Conservation (phyloP, 2,329 filamentous ascomycete genomes). For the Macrophomina pseudophaseolina region DNA sequence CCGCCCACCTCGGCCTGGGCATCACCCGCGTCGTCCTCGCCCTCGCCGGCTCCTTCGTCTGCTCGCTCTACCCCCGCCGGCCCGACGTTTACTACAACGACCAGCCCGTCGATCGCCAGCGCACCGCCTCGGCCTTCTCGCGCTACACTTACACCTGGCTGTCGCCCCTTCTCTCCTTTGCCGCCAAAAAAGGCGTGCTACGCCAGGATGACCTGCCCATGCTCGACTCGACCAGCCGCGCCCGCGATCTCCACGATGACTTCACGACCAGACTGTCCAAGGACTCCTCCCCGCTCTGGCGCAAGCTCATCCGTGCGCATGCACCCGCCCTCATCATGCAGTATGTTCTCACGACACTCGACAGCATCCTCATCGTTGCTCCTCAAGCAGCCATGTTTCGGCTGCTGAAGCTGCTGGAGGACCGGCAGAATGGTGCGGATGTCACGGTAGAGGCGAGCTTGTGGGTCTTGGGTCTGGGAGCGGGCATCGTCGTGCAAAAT, state of each 20-base stretch:
- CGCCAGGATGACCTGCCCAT: conserved; percentile 26
- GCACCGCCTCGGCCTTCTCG: conserved; percentile 64
- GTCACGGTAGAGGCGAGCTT: conserved; percentile 64
- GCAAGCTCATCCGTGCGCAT: conserved; percentile 65
- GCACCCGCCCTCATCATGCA: conserved; percentile 62
- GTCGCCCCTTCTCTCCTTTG: conserved; percentile 53
- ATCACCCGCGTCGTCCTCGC: conserved; percentile 13
- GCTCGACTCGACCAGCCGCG: conserved; percentile 25
- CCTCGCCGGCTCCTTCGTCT: conserved; percentile 20
- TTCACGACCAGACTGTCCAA: neutral
- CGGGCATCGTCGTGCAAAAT: conserved; percentile 50
- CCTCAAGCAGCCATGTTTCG: conserved; percentile 73
- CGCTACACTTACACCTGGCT: conserved; percentile 73
- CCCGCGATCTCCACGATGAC: conserved; percentile 28
- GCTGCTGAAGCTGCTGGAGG: conserved; percentile 69
- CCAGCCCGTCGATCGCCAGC: conserved; percentile 64
- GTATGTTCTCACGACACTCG: conserved; percentile 60
- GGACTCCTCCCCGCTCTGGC: conserved; percentile 59
- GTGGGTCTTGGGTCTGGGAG: conserved; percentile 70
- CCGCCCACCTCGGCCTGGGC: conserved; percentile 9
- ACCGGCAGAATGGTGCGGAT: conserved; percentile 49
- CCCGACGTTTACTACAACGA: conserved; percentile 17
- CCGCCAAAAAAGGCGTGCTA: conserved; percentile 16
- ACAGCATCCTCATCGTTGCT: conserved; percentile 66
- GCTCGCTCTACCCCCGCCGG: conserved; percentile 8